Percentiles rank a stretch among this genome's conserved stretches.
Evolutionary conservation across 2,329 filamentous ascomycete species (phyloP).

Genomic region (Cordyceps cateniannulata): DNA sequence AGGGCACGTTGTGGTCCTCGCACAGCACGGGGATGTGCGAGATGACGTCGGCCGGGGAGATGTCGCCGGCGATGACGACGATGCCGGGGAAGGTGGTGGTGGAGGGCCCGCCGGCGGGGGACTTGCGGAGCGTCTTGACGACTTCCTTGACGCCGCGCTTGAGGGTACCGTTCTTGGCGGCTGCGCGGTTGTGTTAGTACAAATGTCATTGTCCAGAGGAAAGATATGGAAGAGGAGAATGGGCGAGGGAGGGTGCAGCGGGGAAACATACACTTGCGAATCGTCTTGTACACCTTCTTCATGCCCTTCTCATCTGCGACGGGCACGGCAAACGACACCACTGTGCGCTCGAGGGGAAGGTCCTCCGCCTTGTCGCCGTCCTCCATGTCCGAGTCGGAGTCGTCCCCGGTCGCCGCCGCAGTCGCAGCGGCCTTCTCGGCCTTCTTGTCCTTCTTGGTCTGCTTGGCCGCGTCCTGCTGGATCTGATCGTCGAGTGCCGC

Average conservation of each 20-base stretch:
- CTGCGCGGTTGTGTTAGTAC: slow-evolving; percentile 40
- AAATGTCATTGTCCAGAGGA: background rate
- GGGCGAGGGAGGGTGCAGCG: background rate
- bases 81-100: slow-evolving; percentile 61
- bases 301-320: slow-evolving; percentile 71
- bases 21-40: slow-evolving; percentile 95
- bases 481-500: slow-evolving; percentile 60
- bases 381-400: slow-evolving; percentile 40
- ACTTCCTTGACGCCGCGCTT: slow-evolving; percentile 99
- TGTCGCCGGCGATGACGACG: slow-evolving; percentile 91
- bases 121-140: slow-evolving; percentile 96
- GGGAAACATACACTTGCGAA: slow-evolving; percentile 45
- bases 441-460: slow-evolving; percentile 21
- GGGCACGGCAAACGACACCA: slow-evolving; percentile 80
- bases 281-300: slow-evolving; percentile 54
- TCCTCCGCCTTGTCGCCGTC: slow-evolving; percentile 29
- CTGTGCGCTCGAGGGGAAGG: slow-evolving; percentile 42
- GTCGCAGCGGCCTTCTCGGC: slow-evolving; percentile 27
- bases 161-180: slow-evolving; percentile 89
- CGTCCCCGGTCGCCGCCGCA: slow-evolving; percentile 34
- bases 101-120: slow-evolving; percentile 58
- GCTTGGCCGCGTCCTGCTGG: slow-evolving; percentile 40
- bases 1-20: slow-evolving; percentile 96
- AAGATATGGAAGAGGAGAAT: background rate
- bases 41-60: slow-evolving; percentile 98